A percentile compares a stretch with the other conserved stretches of the same genome.
phyloP scores from a whole-genome alignment of 2,329 filamentous ascomycete species.

The Meredithiella fracta region DNA sequence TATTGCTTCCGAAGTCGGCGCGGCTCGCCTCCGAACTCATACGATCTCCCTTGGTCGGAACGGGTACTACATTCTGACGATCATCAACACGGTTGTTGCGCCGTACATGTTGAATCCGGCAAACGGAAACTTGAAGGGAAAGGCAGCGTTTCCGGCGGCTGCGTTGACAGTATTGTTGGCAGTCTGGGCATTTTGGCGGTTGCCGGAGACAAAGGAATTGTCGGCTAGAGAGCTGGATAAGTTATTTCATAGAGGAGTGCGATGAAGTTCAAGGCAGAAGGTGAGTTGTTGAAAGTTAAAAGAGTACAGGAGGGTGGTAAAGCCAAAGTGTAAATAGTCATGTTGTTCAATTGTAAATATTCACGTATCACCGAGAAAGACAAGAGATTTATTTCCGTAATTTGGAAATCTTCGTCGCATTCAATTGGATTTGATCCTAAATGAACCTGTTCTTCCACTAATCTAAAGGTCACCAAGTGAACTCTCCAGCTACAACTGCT shows the following conservation, averaged over 20 bases:
- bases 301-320: background rate
- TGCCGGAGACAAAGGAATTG: conserved; percentile 21
- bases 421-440: conserved; percentile 7
- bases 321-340: background rate
- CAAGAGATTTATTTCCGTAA: conserved; percentile 17
- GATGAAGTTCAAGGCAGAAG: background rate
- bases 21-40: conserved; percentile 27
- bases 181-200: conserved; percentile 22
- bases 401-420: background rate
- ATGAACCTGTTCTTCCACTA: background rate
- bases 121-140: conserved; percentile 23
- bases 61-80: conserved; percentile 19
- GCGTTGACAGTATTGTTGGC: background rate
- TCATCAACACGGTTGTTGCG: conserved; percentile 20
- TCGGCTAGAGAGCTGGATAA: conserved; percentile 23
- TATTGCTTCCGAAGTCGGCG: conserved; percentile 27
- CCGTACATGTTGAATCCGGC: conserved; percentile 22
- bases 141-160: conserved; percentile 20
- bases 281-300: background rate
- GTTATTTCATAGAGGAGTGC: conserved; percentile 21
- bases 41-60: conserved; percentile 29
- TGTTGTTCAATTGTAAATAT: background rate
- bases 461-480: background rate
- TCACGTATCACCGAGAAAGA: background rate
- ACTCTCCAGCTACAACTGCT: no score